Evolutionary conservation across 306 rosid species (phyloP).

Genomic region (Lablab purpureus): DNA sequence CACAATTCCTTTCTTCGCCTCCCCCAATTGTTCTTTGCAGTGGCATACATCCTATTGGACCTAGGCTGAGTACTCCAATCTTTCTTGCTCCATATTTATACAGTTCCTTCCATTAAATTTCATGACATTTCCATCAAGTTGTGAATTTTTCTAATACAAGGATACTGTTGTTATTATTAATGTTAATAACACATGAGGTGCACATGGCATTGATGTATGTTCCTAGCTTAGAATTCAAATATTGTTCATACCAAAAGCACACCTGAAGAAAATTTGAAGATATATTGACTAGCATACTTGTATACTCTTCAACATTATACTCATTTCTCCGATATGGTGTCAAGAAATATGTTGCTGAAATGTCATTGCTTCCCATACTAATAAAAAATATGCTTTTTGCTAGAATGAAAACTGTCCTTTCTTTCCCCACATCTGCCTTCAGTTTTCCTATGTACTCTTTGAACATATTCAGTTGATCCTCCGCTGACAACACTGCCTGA

Average conservation of each 20-base stretch:
- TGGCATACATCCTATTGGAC: slow-evolving; percentile 47
- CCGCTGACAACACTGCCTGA: slow-evolving; percentile 41
- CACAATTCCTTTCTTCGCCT: slow-evolving; percentile 51
- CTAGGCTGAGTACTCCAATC: slow-evolving; percentile 41
- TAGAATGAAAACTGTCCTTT: slow-evolving; percentile 33
- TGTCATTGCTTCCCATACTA: slow-evolving; percentile 48
- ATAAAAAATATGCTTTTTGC: slow-evolving; percentile 1
- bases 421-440: slow-evolving; percentile 39
- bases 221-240: slow-evolving; percentile 10
- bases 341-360: slow-evolving; percentile 37
- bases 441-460: slow-evolving; percentile 40
- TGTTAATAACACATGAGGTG: neutral
- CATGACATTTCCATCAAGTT: slow-evolving; percentile 35
- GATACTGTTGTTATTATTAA: neutral
- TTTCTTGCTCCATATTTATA: slow-evolving; percentile 46
- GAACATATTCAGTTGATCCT: slow-evolving; percentile 49
- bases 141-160: neutral
- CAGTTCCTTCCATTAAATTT: slow-evolving; percentile 44
- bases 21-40: slow-evolving; percentile 57
- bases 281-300: slow-evolving; percentile 7
- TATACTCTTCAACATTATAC: slow-evolving; percentile 34
- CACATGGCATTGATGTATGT: neutral
- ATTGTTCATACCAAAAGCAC: neutral
- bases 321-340: slow-evolving; percentile 22
- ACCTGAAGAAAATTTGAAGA: slow-evolving; percentile 42